A percentile compares a stretch with the other conserved stretches of the same genome.
phyloP scores from a whole-genome alignment of 2,329 filamentous ascomycete genomes.

The Botrytis pseudocinerea region DNA sequence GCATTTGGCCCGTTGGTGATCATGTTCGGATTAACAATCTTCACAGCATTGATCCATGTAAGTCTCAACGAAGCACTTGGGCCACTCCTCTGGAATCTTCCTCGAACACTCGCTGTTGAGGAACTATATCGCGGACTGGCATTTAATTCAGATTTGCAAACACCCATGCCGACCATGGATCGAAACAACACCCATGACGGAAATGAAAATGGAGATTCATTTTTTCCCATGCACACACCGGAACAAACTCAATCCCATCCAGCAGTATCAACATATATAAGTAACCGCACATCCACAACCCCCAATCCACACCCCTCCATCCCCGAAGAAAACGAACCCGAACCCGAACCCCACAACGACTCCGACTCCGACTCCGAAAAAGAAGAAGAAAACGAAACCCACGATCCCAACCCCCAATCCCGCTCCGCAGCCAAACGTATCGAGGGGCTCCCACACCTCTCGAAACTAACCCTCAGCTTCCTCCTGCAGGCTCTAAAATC shows the following conservation, averaged over 20 bases:
- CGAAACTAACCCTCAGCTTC: constrained; percentile 21
- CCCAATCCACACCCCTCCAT: background rate
- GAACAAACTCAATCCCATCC: background rate
- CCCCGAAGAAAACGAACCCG: background rate
- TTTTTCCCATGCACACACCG: constrained; percentile 1
- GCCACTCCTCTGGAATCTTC: constrained; percentile 38
- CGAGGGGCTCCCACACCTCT: constrained; percentile 22
- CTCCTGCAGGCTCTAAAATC: background rate
- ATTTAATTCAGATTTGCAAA: constrained; percentile 38
- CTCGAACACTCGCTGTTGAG: constrained; percentile 38
- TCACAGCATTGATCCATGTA: constrained; percentile 56
- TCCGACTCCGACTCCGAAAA: constrained; percentile 9
- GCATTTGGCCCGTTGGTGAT: constrained; percentile 56
- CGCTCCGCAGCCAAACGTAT: constrained; percentile 1
- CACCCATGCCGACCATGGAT: constrained; percentile 30
- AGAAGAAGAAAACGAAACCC: background rate
- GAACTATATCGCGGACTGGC: constrained; percentile 30
- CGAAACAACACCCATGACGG: constrained; percentile 35
- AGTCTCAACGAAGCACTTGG: constrained; percentile 37
- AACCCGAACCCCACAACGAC: background rate
- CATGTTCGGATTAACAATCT: constrained; percentile 57
- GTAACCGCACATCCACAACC: background rate
- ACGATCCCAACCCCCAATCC: constrained; percentile 5
- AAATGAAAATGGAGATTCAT: background rate
- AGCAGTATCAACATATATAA: constrained; percentile 8